These are phyloP conservation scores for Physcomitrium patens DNA, from an alignment of 225 moss, liverwort and hornwort species.

Conservation along the genomic window DNA sequence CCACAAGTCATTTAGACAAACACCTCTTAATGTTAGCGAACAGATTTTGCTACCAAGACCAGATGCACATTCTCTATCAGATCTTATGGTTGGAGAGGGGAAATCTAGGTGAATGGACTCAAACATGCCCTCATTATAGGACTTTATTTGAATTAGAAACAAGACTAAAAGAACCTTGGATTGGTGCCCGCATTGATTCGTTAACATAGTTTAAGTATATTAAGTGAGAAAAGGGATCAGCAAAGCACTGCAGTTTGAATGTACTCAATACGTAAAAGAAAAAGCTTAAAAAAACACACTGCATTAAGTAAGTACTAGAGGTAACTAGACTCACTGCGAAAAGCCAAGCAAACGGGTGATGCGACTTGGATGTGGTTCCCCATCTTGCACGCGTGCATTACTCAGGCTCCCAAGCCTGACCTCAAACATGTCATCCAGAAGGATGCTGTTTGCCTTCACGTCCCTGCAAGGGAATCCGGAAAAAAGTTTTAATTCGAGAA, in stretches of 20 bases:
- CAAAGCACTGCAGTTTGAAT: neutral
- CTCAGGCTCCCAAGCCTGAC: slow-evolving; percentile 92
- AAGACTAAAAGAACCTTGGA: too few species aligned
- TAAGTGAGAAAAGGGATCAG: neutral
- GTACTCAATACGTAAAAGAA: neutral
- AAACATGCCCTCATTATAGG: neutral
- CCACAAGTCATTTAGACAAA: slow-evolving; percentile 22
- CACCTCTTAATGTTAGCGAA: too few species aligned
- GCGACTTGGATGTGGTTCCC: slow-evolving; percentile 84
- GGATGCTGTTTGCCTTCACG: slow-evolving; percentile 91
- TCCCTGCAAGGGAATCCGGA: slow-evolving; percentile 54
- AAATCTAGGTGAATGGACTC: neutral
- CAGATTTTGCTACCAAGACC: too few species aligned
- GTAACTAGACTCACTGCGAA: slow-evolving; percentile 62
- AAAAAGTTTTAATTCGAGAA: neutral
- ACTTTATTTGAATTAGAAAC: neutral
- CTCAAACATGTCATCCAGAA: slow-evolving; percentile 93
- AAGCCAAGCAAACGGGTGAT: slow-evolving; percentile 95
- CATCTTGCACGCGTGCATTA: slow-evolving; percentile 84
- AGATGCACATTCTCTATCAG: too few species aligned
- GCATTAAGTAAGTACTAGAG: neutral
- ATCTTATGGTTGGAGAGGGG: too few species aligned
- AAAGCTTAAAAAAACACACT: neutral
- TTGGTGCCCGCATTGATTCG: too few species aligned
- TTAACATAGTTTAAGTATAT: neutral